These are phyloP conservation scores for Elaeis oleifera DNA, from an alignment of 202 grass and related monocot genomes.

Conservation along the genomic window DNA sequence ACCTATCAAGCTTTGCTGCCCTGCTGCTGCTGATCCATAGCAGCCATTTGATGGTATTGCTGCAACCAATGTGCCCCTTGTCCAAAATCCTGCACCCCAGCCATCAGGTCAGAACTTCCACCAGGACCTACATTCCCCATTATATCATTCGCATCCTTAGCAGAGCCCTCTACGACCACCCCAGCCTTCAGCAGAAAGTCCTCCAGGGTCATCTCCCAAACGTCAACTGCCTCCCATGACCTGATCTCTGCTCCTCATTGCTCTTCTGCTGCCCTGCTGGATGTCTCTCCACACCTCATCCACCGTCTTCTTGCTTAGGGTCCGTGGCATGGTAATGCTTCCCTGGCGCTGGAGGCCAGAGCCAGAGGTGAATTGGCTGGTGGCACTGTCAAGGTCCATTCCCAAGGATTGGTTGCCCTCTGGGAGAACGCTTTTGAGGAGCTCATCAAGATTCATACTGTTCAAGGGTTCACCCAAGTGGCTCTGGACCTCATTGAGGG, in stretches of 20 bases:
- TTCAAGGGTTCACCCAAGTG: slow-evolving; percentile 66
- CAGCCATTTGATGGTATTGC: slow-evolving; percentile 49
- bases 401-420: slow-evolving; percentile 20
- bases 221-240: slow-evolving; percentile 39
- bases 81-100: slow-evolving; percentile 20
- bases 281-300: slow-evolving; percentile 93
- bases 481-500: slow-evolving; percentile 79
- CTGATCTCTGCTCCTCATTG: slow-evolving; percentile 11
- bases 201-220: slow-evolving; percentile 91
- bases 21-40: slow-evolving; percentile 32
- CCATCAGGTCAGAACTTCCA: slow-evolving; percentile 7
- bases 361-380: slow-evolving; percentile 23
- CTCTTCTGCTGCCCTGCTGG: slow-evolving; percentile 32
- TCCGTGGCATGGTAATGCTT: slow-evolving; percentile 68
- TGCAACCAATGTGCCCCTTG: slow-evolving; percentile 43
- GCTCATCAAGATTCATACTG: slow-evolving; percentile 98
- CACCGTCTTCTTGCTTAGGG: slow-evolving; percentile 81
- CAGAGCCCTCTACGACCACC: slow-evolving; percentile 43
- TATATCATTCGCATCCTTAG: slow-evolving; percentile 27
- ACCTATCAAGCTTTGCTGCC: slow-evolving; percentile 33
- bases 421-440: slow-evolving; percentile 66
- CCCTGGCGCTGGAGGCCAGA: slow-evolving; percentile 60
- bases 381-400: slow-evolving; percentile 24
- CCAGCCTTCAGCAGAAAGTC: slow-evolving; percentile 88
- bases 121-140: slow-evolving; percentile 20